These are phyloP conservation scores for Populus euphratica DNA, from an alignment of 345 rosid species.

Conservation along the genomic window DNA sequence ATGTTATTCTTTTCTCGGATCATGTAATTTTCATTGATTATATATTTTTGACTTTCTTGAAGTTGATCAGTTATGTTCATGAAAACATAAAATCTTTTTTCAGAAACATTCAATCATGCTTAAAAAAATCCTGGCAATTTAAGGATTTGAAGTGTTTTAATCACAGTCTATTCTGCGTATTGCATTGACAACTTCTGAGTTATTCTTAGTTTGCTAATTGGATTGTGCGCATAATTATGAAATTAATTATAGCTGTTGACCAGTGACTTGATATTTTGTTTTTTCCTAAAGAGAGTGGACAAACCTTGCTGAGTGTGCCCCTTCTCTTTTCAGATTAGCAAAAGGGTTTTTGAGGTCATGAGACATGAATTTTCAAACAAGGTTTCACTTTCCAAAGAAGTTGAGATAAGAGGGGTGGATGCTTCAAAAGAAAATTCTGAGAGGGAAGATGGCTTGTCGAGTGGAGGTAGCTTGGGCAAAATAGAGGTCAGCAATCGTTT, in stretches of 20 bases:
- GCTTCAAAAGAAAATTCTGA: slow-evolving; percentile 29
- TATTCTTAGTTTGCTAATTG: background rate
- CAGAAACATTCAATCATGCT: background rate
- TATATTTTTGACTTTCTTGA: background rate
- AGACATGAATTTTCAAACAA: slow-evolving; percentile 48
- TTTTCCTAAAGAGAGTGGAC: slow-evolving; percentile 5
- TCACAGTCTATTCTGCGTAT: background rate
- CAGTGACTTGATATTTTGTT: background rate
- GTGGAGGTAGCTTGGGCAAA: slow-evolving; percentile 20
- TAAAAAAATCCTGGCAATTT: background rate
- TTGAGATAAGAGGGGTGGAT: slow-evolving; percentile 28
- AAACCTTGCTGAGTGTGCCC: background rate
- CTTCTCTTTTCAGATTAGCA: slow-evolving; percentile 65
- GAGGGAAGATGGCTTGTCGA: slow-evolving; percentile 30
- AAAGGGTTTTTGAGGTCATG: slow-evolving; percentile 71
- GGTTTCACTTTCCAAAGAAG: slow-evolving; percentile 33
- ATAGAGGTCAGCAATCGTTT: slow-evolving; percentile 22
- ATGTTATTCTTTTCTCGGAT: background rate
- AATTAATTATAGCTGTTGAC: background rate
- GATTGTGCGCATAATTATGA: background rate
- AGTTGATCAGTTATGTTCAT: background rate
- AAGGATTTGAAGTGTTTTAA: background rate
- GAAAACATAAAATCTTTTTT: background rate
- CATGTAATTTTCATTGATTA: background rate
- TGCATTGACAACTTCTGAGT: background rate